Conservation (phyloP, 2,329 filamentous ascomycete genomes). For the Penicillium occitanis region DNA sequence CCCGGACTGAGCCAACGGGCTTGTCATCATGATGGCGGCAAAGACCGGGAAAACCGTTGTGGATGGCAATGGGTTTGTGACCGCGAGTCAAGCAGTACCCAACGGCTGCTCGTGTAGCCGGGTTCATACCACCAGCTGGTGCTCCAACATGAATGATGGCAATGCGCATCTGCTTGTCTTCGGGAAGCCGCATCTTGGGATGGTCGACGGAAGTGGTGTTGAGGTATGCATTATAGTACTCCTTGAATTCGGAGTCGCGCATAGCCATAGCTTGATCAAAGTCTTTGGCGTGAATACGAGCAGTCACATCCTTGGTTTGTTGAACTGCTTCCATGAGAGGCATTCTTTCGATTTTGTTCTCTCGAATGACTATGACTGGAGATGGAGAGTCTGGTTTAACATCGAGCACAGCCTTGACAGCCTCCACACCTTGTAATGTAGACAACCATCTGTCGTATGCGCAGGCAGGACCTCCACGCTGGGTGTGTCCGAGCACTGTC, state of each 20-base stretch:
- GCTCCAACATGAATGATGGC: constrained; percentile 97
- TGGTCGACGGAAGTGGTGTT: constrained; percentile 84
- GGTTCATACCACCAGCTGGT: constrained; percentile 97
- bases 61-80: constrained; percentile 88
- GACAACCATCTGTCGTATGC: constrained; percentile 92
- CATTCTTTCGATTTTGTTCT: constrained; percentile 95
- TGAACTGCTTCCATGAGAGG: constrained; percentile 85
- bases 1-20: constrained; percentile 77
- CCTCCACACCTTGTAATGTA: constrained; percentile 91
- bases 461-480: constrained; percentile 87
- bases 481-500: constrained; percentile 95
- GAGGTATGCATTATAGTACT: constrained; percentile 86
- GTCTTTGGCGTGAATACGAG: constrained; percentile 78
- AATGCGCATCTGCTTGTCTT: constrained; percentile 82
- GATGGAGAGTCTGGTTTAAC: constrained; percentile 86
- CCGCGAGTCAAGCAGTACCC: constrained; percentile 89
- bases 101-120: constrained; percentile 87
- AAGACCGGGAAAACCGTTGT: constrained; percentile 95
- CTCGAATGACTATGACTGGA: constrained; percentile 91
- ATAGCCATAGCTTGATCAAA: constrained; percentile 85
- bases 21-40: constrained; percentile 84
- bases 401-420: constrained; percentile 86
- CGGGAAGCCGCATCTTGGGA: constrained; percentile 65
- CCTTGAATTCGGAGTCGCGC: constrained; percentile 88
- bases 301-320: constrained; percentile 79